A percentile compares a stretch with the other conserved stretches of the same genome.
phyloP scores from a whole-genome alignment of 768 basidiomycete species.

The Trametes villosa region DNA sequence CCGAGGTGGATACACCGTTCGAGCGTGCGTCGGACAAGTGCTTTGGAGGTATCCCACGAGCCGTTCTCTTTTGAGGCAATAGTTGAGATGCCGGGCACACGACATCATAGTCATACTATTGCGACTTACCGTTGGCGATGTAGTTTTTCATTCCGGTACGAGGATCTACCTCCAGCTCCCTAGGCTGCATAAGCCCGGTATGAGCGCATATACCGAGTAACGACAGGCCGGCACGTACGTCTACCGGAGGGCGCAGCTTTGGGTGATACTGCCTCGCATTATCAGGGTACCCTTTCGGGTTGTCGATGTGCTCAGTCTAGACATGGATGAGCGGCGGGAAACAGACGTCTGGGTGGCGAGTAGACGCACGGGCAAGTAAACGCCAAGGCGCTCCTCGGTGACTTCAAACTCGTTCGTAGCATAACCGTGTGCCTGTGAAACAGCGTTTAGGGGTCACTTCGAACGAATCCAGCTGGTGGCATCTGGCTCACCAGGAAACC shows the following conservation, averaged over 20 bases:
- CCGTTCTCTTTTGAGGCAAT: constrained; percentile 52
- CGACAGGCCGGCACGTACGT: constrained; percentile 46
- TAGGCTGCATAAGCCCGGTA: constrained; percentile 47
- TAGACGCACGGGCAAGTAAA: constrained; percentile 74
- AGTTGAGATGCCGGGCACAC: not conserved
- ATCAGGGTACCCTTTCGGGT: constrained; percentile 89
- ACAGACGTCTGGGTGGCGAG: not conserved
- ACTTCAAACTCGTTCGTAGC: constrained; percentile 88
- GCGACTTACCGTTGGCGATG: constrained; percentile 71
- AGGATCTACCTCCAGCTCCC: constrained; percentile 84
- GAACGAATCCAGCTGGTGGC: not conserved
- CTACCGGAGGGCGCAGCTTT: constrained; percentile 78
- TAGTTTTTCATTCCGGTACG: constrained; percentile 95
- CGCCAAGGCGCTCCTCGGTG: constrained; percentile 78
- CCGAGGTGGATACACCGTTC: constrained; percentile 82
- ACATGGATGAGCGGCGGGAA: not conserved
- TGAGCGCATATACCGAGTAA: not conserved
- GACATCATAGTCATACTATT: not conserved
- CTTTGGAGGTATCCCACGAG: constrained; percentile 88
- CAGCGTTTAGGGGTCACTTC: not conserved
- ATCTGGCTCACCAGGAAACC: constrained; percentile 82
- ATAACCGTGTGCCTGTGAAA: constrained; percentile 69
- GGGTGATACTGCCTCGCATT: constrained; percentile 82
- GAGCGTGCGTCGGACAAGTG: constrained; percentile 72
- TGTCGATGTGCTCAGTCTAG: constrained; percentile 88